Base-by-base conservation (phyloP, 495 filamentous ascomycete species). In the Monascus purpureus region DNA sequence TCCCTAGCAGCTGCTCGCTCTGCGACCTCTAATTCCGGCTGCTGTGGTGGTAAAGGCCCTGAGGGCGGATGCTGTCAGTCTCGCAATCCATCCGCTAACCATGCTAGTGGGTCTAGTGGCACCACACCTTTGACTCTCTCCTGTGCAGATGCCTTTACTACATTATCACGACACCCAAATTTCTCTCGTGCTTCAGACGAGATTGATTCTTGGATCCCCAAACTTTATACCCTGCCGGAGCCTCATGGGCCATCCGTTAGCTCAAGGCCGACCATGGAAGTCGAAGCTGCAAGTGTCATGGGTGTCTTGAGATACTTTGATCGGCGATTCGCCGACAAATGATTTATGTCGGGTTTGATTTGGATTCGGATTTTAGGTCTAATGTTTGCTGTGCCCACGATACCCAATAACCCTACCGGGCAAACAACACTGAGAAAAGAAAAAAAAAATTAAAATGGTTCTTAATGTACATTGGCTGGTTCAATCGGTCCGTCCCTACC, bases 221-320 rank as follows among this genome's bases (percentile, higher is more conserved):
- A 77, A 46, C 70, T 88, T 4, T 65, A 75, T 40, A 73, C 79
- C 9, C 59, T 76, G 6, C 58, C 63, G 7, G 52, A 58, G 13
- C 57, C 61, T 1, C 47, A 42, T 8, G 57, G 63, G 4, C 38
- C 56, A n/a, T 50, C 51, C 8, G 43, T 28, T 17, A 32, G 40
- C 23, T 25, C 46, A 11, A 62, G 74, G 36, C 68, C 67, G 13
- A 75, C 80, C 4, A 72, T 84, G 41, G 80, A 88, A 47, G 75
- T 93, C 6, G 82, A 93, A 46, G 80, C 83, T 1, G 82, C 81
- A 3, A 86, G 79, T 48, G 82, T 93, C 16, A 85, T 88, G 77
- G 74, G 75, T 24, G 82, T 90, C 17, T 50, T 93, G 34, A 82
- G 79, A 40, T 75, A 77, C 35, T 84, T 93, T 47, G 84, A 93